Conservation (phyloP, 495 filamentous ascomycete species). For the Hypoxylon trugodes region DNA sequence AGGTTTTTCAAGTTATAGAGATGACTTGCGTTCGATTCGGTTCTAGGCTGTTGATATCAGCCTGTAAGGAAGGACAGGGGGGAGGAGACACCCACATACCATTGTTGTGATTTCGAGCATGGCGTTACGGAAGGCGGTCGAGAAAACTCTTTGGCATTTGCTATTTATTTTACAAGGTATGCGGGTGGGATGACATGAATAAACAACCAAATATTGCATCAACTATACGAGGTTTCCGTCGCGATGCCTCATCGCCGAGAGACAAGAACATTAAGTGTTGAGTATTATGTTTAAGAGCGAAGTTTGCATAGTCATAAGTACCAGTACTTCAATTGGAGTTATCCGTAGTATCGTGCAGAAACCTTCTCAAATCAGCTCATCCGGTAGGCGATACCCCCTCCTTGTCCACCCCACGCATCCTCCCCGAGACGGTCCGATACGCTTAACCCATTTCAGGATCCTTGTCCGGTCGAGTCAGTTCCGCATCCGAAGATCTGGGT, state of each 20-base stretch:
- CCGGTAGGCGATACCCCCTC: conserved; percentile 8
- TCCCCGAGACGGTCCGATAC: too few relatives aligned
- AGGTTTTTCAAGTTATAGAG: conserved; percentile 7
- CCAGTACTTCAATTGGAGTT: background rate
- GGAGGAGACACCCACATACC: conserved; percentile 14
- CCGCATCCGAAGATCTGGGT: conserved; percentile 22
- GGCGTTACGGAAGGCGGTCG: conserved; percentile 29
- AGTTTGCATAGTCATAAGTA: too few relatives aligned
- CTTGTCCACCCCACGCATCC: conserved; percentile 22
- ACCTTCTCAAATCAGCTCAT: conserved; percentile 37
- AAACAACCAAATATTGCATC: background rate
- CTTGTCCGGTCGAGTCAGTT: background rate
- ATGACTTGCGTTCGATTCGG: conserved; percentile 26
- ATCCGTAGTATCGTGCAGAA: conserved; percentile 11
- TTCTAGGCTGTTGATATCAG: conserved; percentile 41
- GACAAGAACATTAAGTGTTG: too few relatives aligned
- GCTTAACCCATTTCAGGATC: conserved; percentile 8
- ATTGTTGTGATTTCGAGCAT: conserved; percentile 29
- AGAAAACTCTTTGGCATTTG: conserved; percentile 19
- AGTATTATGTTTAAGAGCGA: too few relatives aligned
- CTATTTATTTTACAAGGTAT: too few relatives aligned
- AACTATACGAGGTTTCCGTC: too few relatives aligned
- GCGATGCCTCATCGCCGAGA: too few relatives aligned
- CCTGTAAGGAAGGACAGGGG: conserved; percentile 23
- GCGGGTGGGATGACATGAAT: conserved; percentile 3